Evolutionary conservation across 169 alveolate species (phyloP).

Genomic region (Plasmodium gaboni): DNA sequence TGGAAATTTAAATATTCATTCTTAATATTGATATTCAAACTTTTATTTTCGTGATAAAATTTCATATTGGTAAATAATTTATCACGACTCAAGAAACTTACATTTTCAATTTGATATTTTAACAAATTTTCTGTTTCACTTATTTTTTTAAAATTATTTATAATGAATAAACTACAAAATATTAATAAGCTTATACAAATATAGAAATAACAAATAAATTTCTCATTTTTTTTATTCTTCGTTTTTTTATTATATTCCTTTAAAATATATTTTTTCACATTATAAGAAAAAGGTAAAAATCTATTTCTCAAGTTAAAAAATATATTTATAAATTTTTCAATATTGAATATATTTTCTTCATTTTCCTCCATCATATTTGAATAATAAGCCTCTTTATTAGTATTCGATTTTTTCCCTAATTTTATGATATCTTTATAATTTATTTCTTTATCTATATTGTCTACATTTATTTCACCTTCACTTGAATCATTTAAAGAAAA

Average conservation of each 20-base stretch:
- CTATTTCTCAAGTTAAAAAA: conserved; percentile 25
- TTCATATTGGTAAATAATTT: conserved; percentile 18
- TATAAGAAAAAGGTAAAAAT: conserved; percentile 64
- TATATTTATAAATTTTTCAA: conserved; percentile 49
- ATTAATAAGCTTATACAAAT: conserved; percentile 16
- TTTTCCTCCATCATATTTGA: conserved; percentile 1
- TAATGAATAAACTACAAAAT: conserved; percentile 34
- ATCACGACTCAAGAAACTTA: conserved; percentile 17
- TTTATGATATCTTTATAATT: conserved; percentile 36
- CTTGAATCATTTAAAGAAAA: conserved; percentile 13
- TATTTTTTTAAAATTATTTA: conserved; percentile 43
- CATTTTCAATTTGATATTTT: conserved; percentile 61
- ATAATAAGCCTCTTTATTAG: conserved; percentile 1
- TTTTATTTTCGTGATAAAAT: conserved; percentile 36
- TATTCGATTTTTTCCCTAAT: conserved; percentile 10
- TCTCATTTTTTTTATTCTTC: conserved; percentile 8
- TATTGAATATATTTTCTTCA: conserved; percentile 34
- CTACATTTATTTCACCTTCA: conserved; percentile 26
- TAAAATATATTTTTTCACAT: conserved; percentile 51
- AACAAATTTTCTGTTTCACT: conserved; percentile 39
- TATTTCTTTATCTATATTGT: conserved; percentile 6
- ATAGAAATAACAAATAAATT: conserved; percentile 23
- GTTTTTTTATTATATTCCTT: conserved; percentile 27
- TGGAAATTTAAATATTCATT: conserved; percentile 37
- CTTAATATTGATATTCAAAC: conserved; percentile 26